phyloP scores from a whole-genome alignment of 2,329 filamentous ascomycete genomes.

The Apiospora phragmitis region DNA sequence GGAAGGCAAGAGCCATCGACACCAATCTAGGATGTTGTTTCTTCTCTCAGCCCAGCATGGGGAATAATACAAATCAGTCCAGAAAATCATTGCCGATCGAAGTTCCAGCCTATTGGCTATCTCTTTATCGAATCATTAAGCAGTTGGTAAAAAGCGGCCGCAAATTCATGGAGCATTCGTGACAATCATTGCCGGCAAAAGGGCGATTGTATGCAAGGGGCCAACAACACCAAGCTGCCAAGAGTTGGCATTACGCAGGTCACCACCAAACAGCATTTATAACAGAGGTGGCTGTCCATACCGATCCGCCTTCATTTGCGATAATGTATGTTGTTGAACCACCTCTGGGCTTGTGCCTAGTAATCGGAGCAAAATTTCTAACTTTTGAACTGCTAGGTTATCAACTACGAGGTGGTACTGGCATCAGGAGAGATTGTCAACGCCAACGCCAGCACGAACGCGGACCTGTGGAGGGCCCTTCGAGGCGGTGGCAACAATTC shows the following conservation, averaged over 20 bases:
- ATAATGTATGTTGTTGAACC: not conserved
- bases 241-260: not conserved
- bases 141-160: no score
- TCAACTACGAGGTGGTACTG: constrained; percentile 16
- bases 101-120: no score
- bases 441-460: constrained; percentile 15
- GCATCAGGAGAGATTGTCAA: constrained; percentile 17
- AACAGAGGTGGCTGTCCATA: not conserved
- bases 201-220: no score
- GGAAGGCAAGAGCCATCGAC: no score
- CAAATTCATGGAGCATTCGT: no score
- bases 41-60: no score
- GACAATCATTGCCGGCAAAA: no score
- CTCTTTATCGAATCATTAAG: no score
- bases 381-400: not conserved
- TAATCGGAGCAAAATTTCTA: not conserved
- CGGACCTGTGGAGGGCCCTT: constrained; percentile 20
- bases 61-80: no score
- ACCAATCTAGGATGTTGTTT: no score
- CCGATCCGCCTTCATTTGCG: not conserved
- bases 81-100: no score
- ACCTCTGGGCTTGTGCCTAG: not conserved
- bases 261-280: not conserved
- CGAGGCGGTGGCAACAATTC: constrained; percentile 20
- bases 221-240: no score